phyloP scores from a whole-genome alignment of 805 yeast species.

The Lipomyces yamadae region DNA sequence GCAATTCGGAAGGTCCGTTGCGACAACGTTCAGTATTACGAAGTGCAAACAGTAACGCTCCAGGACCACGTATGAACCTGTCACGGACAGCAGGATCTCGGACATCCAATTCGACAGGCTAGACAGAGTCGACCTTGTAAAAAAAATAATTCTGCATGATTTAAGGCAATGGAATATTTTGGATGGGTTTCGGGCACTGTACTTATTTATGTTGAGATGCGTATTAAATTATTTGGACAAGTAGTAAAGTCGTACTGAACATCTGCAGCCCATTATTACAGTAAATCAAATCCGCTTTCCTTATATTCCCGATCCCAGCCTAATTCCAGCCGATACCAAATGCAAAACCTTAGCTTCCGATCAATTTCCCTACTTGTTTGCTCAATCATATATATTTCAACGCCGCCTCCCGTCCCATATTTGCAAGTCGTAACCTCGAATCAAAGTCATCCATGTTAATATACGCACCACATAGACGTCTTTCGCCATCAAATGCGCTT shows the following conservation, averaged over 20 bases:
- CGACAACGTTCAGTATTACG: conserved; percentile 13
- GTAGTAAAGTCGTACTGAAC: too few species aligned
- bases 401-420: conserved; percentile 54
- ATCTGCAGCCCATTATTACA: too few species aligned
- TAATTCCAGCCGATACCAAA: background rate
- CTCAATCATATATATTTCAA: conserved; percentile 15
- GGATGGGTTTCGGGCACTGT: background rate
- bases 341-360: background rate
- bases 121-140: background rate
- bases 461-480: conserved; percentile 77
- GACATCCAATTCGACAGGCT: background rate
- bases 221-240: background rate
- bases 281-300: too few species aligned
- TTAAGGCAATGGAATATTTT: background rate
- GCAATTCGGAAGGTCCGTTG: background rate
- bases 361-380: background rate
- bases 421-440: conserved; percentile 53
- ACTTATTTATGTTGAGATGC: background rate
- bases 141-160: background rate
- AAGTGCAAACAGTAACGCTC: conserved; percentile 11
- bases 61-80: background rate
- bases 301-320: background rate
- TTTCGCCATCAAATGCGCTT: conserved; percentile 65
- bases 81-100: background rate
- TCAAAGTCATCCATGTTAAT: conserved; percentile 70